Evolutionary conservation across 805 yeast species (phyloP), one percentile per base, ranked within the genome.

Genomic region (Komagataella pastoris): DNA sequence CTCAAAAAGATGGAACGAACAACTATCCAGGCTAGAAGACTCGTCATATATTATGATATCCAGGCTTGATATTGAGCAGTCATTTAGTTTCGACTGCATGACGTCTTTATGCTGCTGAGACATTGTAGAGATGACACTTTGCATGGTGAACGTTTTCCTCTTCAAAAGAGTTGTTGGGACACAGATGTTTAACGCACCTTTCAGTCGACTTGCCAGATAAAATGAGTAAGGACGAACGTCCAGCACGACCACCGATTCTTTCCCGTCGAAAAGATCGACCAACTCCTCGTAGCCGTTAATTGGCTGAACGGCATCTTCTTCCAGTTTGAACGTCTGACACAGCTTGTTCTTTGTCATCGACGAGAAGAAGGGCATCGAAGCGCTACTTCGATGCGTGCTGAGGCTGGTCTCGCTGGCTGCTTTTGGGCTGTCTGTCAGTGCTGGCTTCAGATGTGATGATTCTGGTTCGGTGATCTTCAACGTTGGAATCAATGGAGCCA

Each of bases 161-260:
- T 72, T 72, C 36, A 73, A 56, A 23, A 73, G 62, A 1, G 77
- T 73, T 2, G 75, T 65, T 8, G 77, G 77, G 12, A 73, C 59
- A 54, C 76, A 72, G 17, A 71, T 58, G 54, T 72, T 71, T 53
- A 67, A 55, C 18, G 77, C 58, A 23, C 59, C 54, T 12, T 52
- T 54, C 14, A 73, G 52, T 51, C 69, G 66, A 24, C 66, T 57
- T 7, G 56, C 53, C 18, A 65, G 58, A 57, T 62, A 73, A 23
- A 59, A 50, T 53, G 70, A 70, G 58, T 62, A 72, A 3, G 74
- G 70, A 19, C 77, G 60, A 18, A 66, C 65, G 54, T 73, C 77
- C 46, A 72, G 14, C 40, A 30, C 40, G 40, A 30, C 8, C 40
- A 30, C 40, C n/a, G 40, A 30, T 4, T 30, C 40, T 3, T 30